Conservation (phyloP, 1,139 yeast genomes). For the Arxiozyma bovina region DNA sequence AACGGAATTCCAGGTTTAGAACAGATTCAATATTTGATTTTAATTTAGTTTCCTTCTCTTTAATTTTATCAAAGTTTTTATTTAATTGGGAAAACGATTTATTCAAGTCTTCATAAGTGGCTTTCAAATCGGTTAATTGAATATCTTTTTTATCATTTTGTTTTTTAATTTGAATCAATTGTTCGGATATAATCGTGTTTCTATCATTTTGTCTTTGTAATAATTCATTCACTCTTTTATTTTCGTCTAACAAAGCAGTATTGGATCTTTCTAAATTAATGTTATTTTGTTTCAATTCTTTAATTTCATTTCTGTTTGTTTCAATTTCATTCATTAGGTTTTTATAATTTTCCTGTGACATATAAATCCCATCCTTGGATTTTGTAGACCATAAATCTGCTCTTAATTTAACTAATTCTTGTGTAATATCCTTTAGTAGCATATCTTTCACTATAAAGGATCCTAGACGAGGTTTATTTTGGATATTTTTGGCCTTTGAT, state of each 20-base stretch:
- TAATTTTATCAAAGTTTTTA: background rate
- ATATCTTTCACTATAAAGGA: conserved; percentile 42
- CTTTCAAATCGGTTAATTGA: conserved; percentile 30
- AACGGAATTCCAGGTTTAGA: conserved; percentile 20
- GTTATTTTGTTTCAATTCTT: conserved; percentile 35
- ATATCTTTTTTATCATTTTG: conserved; percentile 7
- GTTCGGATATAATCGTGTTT: background rate
- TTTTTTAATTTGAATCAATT: background rate
- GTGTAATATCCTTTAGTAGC: conserved; percentile 47
- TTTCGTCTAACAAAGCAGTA: conserved; percentile 19
- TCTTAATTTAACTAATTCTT: conserved; percentile 47
- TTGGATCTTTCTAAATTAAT: conserved; percentile 34
- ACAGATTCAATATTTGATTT: conserved; percentile 23
- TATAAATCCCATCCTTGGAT: conserved; percentile 52
- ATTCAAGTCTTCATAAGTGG: conserved; percentile 28
- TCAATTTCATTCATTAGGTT: conserved; percentile 40
- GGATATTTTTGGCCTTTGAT: conserved; percentile 54
- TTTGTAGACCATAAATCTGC: conserved; percentile 54
- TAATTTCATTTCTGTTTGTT: conserved; percentile 38
- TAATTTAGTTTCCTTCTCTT: conserved; percentile 27
- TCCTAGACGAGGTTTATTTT: conserved; percentile 51
- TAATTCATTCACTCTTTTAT: conserved; percentile 27
- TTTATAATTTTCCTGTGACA: conserved; percentile 51
- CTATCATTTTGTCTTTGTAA: conserved; percentile 20
- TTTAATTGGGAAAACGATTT: conserved; percentile 19